These are phyloP conservation scores for Aspergillus aculeatinus DNA, from an alignment of 2,329 filamentous ascomycete genomes.

Conservation along the genomic window DNA sequence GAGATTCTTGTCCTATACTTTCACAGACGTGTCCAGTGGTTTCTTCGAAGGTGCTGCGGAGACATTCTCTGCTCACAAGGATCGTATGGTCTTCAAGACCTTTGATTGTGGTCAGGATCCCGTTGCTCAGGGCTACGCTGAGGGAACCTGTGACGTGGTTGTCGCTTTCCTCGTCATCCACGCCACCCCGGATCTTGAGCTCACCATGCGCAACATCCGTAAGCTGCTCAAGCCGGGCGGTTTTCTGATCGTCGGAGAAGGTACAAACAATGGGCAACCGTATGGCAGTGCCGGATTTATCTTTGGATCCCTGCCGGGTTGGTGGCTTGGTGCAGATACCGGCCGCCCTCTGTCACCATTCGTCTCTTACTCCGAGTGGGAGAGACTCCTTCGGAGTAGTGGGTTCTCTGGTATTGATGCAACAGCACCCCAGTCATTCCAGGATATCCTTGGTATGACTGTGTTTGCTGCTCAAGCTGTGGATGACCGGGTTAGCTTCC, in stretches of 20 bases:
- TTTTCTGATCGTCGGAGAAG: not conserved
- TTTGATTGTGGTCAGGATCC: conserved; percentile 34
- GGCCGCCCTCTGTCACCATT: too few species aligned
- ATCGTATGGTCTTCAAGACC: conserved; percentile 31
- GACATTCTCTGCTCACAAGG: conserved; percentile 22
- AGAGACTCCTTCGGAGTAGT: conserved; percentile 4
- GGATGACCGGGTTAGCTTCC: conserved; percentile 28
- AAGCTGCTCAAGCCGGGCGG: conserved; percentile 46
- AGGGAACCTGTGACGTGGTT: conserved; percentile 34
- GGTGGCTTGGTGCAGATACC: not conserved
- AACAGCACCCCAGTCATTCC: not conserved
- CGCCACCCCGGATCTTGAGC: conserved; percentile 31
- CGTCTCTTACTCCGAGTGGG: conserved; percentile 2
- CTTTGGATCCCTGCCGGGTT: not conserved
- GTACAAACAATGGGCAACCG: not conserved
- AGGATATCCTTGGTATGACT: conserved; percentile 25
- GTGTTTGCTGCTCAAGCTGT: conserved; percentile 31
- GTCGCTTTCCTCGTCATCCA: conserved; percentile 43
- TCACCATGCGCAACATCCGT: conserved; percentile 32
- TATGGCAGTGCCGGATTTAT: too few species aligned
- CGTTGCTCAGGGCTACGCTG: conserved; percentile 33
- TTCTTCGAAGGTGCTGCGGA: conserved; percentile 9
- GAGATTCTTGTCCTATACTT: not conserved
- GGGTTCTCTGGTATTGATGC: conserved; percentile 20
- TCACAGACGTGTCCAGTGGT: not conserved